Base-by-base conservation (phyloP, 1,139 yeast genomes). In the Ogataea hybrid region DNA sequence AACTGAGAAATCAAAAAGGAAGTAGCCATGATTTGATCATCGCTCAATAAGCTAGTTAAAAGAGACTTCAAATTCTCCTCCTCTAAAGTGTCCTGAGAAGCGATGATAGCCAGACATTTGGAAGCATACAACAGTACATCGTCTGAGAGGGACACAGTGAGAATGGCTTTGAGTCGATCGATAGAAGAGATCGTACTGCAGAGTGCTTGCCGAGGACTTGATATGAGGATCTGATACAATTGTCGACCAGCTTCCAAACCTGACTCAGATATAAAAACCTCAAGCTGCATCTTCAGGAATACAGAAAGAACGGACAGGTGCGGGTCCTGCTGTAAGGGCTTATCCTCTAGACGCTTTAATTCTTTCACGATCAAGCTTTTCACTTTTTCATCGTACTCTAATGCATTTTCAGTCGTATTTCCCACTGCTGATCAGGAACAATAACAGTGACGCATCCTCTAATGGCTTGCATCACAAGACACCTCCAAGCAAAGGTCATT, bases 401-500 rank as follows among this genome's bases (percentile, higher is more conserved):
- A 45, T 0, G 94, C 87, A 43, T 80, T 84, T 83, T 89, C 21
- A 86, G 58, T 54, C 92, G 71, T 0, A 75, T 65, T 4, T 71
- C 69, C 96, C 96, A 89, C 38, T 84, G 82, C 50, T 81, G 85
- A 59, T 87, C 96, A 16, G 74, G 64, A 0, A 76, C 76, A 40
- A 86, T 60, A 3, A 82, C 81, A 0, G 92, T 81, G 1, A 65
- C 57, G 20, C 71, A 65, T 0, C 70, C 76, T 8, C 60, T 54
- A 2, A 79, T 65, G 0, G 94, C 75, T 49, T 84, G 77, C 77
- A 85, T 81, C 0, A 84, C 80, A 27, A 88, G 59, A 7, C 80
- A 69, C 47, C 79, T 79, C 31, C 72, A 58, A 0, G 69, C 63
- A 57, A 81, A 83, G 32, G 67, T 62, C 5, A 77, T 61, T 0